Base-by-base conservation (phyloP, 2,329 filamentous ascomycete species). In the Calonectria leucothoes region DNA sequence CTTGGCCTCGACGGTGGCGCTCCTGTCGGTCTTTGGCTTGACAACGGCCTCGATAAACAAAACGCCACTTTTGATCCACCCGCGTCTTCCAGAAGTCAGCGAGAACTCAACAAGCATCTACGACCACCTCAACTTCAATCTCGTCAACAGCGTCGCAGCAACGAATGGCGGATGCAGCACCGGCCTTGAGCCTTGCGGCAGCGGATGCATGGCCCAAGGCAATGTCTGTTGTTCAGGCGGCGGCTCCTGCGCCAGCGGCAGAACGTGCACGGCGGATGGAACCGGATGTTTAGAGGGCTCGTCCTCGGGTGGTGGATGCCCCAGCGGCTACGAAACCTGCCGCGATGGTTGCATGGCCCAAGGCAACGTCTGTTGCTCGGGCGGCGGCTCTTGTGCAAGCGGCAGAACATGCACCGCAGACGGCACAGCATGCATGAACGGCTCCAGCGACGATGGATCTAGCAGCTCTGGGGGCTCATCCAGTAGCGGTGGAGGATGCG, bases 191-290 rank as follows among this genome's bases (percentile, higher is more conserved):
- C 39, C 59, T 11, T 64, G 59, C 29, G 25, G 25, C 25, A 29
- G 23, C 5, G 59, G 59, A 4, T 64, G 59, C 37, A 64, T 64
- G 59, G 59, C 59, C 27, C 14, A 48, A 23, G 59, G 59, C 59
- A 64, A 64, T 25, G 59, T 64, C 27, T 64, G 59, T n/a, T 64
- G 59, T 39, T 64, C 59, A 1, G 59, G 59, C 10, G 59, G 59
- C 25, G 59, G 59, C 10, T 64, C 59, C 8, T 64, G 59, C 20
- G 59, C 59, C 15, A 64, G 59, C 39, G 59, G 59, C 3, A 27
- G 59, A 64, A 64, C 37, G 17, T 64, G 59, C 35, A 64, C 59
- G 10, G 39, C 59, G 2, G 59, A 64, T 29, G 59, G 59, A 33
- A 64, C 37, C 3, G 37, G 14, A 3, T 61, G 55, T 14, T 17